Evolutionary conservation across 257 asterid species (phyloP), one percentile per base, ranked within the genome.

Genomic region (Solanum etuberosum): DNA sequence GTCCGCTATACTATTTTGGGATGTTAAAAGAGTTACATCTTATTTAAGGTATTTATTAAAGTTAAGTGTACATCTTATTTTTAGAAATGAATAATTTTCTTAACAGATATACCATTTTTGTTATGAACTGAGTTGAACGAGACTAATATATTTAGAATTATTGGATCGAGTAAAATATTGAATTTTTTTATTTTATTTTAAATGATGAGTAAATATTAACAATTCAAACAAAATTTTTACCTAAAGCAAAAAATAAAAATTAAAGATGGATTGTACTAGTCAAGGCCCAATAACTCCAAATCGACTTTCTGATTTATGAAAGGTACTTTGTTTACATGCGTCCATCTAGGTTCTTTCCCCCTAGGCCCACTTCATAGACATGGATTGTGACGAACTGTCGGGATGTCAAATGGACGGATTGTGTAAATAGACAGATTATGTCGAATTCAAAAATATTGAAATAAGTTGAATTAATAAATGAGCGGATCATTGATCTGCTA

Each of bases 251-350:
- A 34, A 34, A 9, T 9, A 72, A 72, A 72, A 72, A 72, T 20
- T 21, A 35, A 3, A 35, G 48, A 72, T 38, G 23, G 59, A 2
- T 23, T 74, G 32, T 74, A 42, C 12, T 40, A 4, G 83, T 40
- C 59, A 80, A 80, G 67, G 42, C 27, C 85, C 85, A 80, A 80
- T 25, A 46, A 23, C 5, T 78, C 61, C 63, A 78, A 78, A 78
- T 13, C 25, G 34, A 78, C 63, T n/a, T 42, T 76, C 23, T 38
- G 35, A 77, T 7, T 1, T 1, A 21, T 80, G 67, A 46, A 46
- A 80, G 68, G 68, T 16, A 27, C 85, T 80, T 77, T 5, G 35
- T 42, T 14, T 35, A 78, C 59, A 46, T 46, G 32, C 25, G 16
- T 76, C 34, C 57, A 76, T 38, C 23, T 76, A 38, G 31, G 46